phyloP scores from a whole-genome alignment of 305 asterid genomes.

The Plantago lanceolata region DNA sequence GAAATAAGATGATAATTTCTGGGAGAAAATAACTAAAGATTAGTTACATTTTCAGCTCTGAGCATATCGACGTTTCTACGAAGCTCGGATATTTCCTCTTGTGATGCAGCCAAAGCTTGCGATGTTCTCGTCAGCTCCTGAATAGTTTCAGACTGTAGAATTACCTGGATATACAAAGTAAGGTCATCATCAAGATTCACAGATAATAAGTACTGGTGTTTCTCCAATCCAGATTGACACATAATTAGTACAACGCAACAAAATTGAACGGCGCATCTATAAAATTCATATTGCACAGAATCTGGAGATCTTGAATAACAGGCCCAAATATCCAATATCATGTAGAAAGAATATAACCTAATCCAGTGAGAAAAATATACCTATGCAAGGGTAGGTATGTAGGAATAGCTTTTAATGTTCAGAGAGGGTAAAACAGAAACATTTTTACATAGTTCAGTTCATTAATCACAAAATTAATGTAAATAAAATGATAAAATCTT shows the following conservation, averaged over 20 bases:
- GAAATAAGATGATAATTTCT: neutral
- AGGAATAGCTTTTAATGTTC: neutral
- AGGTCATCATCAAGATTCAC: neutral
- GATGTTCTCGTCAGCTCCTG: constrained; percentile 93
- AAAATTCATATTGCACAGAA: neutral
- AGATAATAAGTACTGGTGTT: neutral
- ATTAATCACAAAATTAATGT: too few species aligned
- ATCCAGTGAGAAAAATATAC: neutral
- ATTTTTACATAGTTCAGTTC: too few species aligned
- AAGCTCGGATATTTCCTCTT: constrained; percentile 69
- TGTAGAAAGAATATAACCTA: neutral
- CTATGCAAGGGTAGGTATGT: neutral
- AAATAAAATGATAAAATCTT: too few species aligned
- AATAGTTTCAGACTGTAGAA: constrained; percentile 90
- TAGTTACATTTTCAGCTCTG: constrained; percentile 61
- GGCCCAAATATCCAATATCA: neutral
- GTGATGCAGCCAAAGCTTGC: constrained; percentile 60
- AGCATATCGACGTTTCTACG: constrained; percentile 54
- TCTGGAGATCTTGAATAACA: neutral
- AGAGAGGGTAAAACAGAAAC: too few species aligned
- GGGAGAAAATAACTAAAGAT: neutral
- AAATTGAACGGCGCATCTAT: neutral
- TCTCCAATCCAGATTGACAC: neutral
- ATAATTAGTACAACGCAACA: too few species aligned
- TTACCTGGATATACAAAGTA: constrained; percentile 46